These are phyloP conservation scores for Candida maltosa DNA, from an alignment of 805 yeast species.

Conservation along the genomic window DNA sequence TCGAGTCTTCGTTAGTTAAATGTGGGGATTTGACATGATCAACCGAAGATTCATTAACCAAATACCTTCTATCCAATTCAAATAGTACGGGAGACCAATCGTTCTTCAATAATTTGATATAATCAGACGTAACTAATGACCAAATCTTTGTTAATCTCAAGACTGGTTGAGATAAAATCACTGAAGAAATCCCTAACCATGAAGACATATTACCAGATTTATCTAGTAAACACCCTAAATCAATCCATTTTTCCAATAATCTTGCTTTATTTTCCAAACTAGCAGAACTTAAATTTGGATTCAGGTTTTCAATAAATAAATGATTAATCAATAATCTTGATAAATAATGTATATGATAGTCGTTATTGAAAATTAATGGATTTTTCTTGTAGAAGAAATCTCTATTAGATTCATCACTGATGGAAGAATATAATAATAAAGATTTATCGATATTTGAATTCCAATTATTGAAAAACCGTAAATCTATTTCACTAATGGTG, in stretches of 20 bases:
- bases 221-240: constrained; percentile 74
- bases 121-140: constrained; percentile 62
- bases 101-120: constrained; percentile 58
- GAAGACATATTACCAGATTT: constrained; percentile 87
- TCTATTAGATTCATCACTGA: constrained; percentile 10
- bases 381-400: constrained; percentile 51
- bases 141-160: constrained; percentile 72
- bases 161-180: constrained; percentile 78
- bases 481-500: constrained; percentile 65
- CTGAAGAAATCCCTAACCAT: constrained; percentile 87
- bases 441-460: constrained; percentile 78
- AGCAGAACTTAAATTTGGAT: constrained; percentile 11
- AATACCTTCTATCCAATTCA: constrained; percentile 76
- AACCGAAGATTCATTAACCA: constrained; percentile 30
- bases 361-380: constrained; percentile 74
- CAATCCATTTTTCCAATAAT: constrained; percentile 78
- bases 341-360: constrained; percentile 68
- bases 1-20: constrained; percentile 10
- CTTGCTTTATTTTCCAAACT: constrained; percentile 52
- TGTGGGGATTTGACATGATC: constrained; percentile 7
- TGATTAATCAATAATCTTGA: constrained; percentile 71
- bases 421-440: constrained; percentile 55
- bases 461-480: constrained; percentile 67
- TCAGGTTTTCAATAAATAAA: constrained; percentile 50
- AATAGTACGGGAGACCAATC: constrained; percentile 94